Base-by-base conservation (phyloP, 169 alveolate species). In the Cryptosporidium felis region DNA sequence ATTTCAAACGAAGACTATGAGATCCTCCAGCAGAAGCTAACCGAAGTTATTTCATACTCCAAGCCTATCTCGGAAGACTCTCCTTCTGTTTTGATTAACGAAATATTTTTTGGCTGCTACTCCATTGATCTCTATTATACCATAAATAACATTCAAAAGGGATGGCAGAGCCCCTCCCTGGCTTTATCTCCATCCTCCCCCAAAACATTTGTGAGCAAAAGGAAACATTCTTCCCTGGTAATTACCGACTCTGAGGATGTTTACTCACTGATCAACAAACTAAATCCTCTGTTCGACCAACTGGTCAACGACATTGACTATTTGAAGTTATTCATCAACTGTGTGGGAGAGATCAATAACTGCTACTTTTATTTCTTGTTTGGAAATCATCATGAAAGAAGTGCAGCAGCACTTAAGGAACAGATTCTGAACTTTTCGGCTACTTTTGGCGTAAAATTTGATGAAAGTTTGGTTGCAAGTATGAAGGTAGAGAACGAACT, bases 51-150 rank as follows among this genome's bases (percentile, higher is more conserved):
- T 34, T 74, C 67, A 3, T 56, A 74, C 32, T 74, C 82, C 2
- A 74, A 36, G 36, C 40, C 36, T 6, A 21, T 4, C 14, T 51
- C 38, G 23, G 66, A 28, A 28, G 21, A 14, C 9, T 21, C 38
- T 53, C 51, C 32, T 23, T 74, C 74, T 40, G 60, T 51, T 23
- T 40, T 74, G 10, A 74, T 53, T 16, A 56, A 74, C 41, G 85
- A 74, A 41, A 74, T 74, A 32, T 74, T 74, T 41, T 74, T 74
- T 49, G 85, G 85, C 5, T 74, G 85, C 30, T 74, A 74, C 26
- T 53, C 74, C 5, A 74, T 74, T 40, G 85, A 74, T 56, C 46
- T 74, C 3, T 74, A 74, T 56, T 53, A 49, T 34, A 38, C 67
- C 34, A 74, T 74, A 38, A 49, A 74, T 18, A 49, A 40, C 45